Conservation (phyloP, 441 rosid genomes). For the Sinapis alba region DNA sequence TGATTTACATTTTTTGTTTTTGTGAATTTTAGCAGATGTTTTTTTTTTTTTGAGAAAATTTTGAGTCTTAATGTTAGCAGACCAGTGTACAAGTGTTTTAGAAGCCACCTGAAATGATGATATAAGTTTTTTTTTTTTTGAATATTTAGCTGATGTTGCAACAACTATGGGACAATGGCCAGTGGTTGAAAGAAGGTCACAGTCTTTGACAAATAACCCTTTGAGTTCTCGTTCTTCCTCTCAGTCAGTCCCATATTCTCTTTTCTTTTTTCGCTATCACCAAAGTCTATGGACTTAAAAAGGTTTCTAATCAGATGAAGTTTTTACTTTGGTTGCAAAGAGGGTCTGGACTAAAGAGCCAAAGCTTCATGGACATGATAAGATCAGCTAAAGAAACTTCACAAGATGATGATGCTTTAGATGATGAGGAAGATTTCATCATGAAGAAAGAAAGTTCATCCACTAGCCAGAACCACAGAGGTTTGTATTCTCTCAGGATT, state of each 20-base stretch:
- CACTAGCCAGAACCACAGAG: constrained; percentile 54
- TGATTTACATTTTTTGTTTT: no score
- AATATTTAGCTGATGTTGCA: constrained; percentile 13
- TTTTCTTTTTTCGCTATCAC: background rate
- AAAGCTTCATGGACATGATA: constrained; percentile 89
- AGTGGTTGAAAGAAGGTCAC: constrained; percentile 42
- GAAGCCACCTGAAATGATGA: no score
- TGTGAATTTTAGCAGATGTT: no score
- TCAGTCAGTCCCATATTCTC: constrained; percentile 50
- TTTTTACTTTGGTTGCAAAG: background rate
- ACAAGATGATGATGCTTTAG: constrained; percentile 71
- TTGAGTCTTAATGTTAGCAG: no score
- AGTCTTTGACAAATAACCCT: background rate
- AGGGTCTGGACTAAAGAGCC: constrained; percentile 5
- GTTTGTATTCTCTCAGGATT: constrained; percentile 35
- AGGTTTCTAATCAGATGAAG: background rate
- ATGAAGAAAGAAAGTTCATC: constrained; percentile 66
- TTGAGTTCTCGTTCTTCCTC: constrained; percentile 62
- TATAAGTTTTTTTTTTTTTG: background rate
- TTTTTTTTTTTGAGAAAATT: no score
- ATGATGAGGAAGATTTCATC: constrained; percentile 54
- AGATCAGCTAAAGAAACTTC: constrained; percentile 69
- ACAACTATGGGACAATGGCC: constrained; percentile 52
- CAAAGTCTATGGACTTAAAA: background rate
- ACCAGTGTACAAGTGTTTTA: no score